phyloP scores from a whole-genome alignment of 148 eudicot species.

The Chenopodium quinoa region DNA sequence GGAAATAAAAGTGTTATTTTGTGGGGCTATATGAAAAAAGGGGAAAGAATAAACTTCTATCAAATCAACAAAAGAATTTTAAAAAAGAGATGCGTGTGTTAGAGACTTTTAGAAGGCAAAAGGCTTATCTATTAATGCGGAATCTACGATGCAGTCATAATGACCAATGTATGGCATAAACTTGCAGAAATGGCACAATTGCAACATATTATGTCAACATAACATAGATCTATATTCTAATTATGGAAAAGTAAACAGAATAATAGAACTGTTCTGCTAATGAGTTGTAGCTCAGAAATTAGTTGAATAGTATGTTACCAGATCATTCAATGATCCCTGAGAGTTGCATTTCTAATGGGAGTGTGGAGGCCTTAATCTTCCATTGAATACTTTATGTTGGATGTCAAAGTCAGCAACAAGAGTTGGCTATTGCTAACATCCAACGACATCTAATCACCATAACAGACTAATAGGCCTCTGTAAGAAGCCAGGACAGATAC shows the following conservation, averaged over 20 bases:
- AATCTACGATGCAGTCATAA: not conserved
- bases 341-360: not conserved
- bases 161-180: constrained; percentile 5
- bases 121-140: not conserved
- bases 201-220: not conserved
- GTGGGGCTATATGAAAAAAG: constrained; percentile 10
- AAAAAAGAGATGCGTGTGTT: constrained; percentile 24
- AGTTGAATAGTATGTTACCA: not conserved
- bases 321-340: not conserved
- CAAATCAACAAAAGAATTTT: not conserved
- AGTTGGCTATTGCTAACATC: not conserved
- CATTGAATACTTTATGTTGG: not conserved
- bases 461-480: too few species aligned
- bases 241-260: not conserved
- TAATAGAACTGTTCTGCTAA: not conserved
- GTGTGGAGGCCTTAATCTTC: not conserved
- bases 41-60: not conserved
- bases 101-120: not conserved
- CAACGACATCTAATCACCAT: too few species aligned
- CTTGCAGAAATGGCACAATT: not conserved
- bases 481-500: not conserved
- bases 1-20: not conserved
- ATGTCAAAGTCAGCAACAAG: not conserved
- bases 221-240: not conserved
- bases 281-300: not conserved